Evolutionary conservation across 2,329 filamentous ascomycete species (phyloP).

Genomic region (Ophiocordyceps camponoti-saundersi): DNA sequence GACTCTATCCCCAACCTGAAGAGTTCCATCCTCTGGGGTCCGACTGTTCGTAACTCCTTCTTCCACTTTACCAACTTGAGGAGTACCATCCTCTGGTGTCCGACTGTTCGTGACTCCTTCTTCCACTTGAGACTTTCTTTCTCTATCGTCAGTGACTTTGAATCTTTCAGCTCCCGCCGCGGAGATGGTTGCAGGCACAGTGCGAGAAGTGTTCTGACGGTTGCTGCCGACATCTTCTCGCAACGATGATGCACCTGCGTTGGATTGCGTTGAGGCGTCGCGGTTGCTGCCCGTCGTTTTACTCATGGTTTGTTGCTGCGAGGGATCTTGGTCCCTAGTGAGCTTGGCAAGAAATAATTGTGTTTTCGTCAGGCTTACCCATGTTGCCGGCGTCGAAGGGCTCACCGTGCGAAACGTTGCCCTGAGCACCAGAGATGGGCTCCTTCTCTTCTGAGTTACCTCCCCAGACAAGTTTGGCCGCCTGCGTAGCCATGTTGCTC

Average conservation of each 20-base stretch:
- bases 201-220: neutral
- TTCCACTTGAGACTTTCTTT: neutral
- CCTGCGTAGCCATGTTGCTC: slow-evolving; percentile 30
- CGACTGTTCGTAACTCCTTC: too few species aligned
- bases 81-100: too few species aligned
- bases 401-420: slow-evolving; percentile 49
- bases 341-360: neutral
- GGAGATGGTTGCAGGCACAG: neutral
- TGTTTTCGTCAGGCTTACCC: slow-evolving; percentile 18
- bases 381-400: slow-evolving; percentile 68
- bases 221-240: neutral
- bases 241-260: neutral
- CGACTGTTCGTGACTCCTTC: too few species aligned
- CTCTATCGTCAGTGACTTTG: neutral
- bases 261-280: neutral
- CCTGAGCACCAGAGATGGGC: slow-evolving; percentile 54
- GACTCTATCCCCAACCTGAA: neutral
- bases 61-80: too few species aligned
- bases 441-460: slow-evolving; percentile 30
- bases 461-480: slow-evolving; percentile 25
- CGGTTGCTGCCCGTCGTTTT: neutral
- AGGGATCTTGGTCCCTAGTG: neutral
- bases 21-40: too few species aligned
- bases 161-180: neutral
- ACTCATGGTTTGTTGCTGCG: slow-evolving; percentile 1